Percentiles rank a stretch among this genome's conserved stretches.
These are phyloP conservation scores for Phaffomyces antillensis DNA, from an alignment of 805 yeast species.

Conservation along the genomic window DNA sequence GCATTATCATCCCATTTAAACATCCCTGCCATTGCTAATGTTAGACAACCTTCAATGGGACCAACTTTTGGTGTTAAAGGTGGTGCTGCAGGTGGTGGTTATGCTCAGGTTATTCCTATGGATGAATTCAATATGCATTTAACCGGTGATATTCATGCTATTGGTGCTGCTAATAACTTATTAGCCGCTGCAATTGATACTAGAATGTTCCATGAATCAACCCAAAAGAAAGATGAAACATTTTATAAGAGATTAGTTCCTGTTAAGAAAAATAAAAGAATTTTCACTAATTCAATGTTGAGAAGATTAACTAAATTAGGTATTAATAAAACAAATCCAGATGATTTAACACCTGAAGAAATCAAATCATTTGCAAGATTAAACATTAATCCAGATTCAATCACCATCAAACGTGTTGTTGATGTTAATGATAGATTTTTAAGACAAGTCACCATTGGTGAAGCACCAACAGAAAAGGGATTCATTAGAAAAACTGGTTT, in stretches of 20 bases:
- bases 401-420: slow-evolving; percentile 88
- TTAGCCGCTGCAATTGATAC: slow-evolving; percentile 96
- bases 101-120: slow-evolving; percentile 97
- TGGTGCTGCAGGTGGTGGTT: slow-evolving; percentile 99
- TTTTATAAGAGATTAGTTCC: slow-evolving; percentile 86
- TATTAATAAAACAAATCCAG: slow-evolving; percentile 74
- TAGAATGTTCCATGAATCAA: slow-evolving; percentile 89
- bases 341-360: slow-evolving; percentile 73
- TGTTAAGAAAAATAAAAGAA: slow-evolving; percentile 69
- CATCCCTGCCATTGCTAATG: slow-evolving; percentile 83
- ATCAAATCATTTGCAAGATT: slow-evolving; percentile 68
- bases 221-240: slow-evolving; percentile 60
- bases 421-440: slow-evolving; percentile 91
- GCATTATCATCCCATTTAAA: slow-evolving; percentile 88
- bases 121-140: slow-evolving; percentile 97
- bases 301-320: slow-evolving; percentile 74
- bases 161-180: slow-evolving; percentile 86
- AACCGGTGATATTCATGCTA: slow-evolving; percentile 97
- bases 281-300: slow-evolving; percentile 72
- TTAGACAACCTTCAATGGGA: slow-evolving; percentile 97
- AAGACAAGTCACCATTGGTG: slow-evolving; percentile 83
- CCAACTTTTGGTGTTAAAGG: slow-evolving; percentile 99
- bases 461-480: slow-evolving; percentile 91
- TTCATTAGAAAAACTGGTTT: slow-evolving; percentile 82
- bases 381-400: slow-evolving; percentile 83